Evolutionary conservation across 306 rosid genomes (phyloP).

Genomic region (Trifolium fragiferum): DNA sequence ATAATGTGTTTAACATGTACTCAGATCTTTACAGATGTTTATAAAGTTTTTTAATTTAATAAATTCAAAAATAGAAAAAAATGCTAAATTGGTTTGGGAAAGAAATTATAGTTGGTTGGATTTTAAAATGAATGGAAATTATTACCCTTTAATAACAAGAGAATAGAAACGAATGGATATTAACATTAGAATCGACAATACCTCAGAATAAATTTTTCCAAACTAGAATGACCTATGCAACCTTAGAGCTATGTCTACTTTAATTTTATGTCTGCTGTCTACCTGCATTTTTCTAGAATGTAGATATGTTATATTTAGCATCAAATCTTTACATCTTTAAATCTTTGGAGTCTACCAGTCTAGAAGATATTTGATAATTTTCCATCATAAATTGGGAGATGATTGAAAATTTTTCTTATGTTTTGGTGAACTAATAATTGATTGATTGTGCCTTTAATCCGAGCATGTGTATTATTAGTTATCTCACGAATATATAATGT

Average conservation of each 20-base stretch:
- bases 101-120: too few species aligned
- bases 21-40: too few species aligned
- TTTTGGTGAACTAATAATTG: neutral
- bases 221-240: neutral
- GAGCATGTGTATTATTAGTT: neutral
- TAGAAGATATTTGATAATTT: slow-evolving; percentile 7
- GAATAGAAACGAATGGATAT: too few species aligned
- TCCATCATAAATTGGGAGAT: slow-evolving; percentile 5
- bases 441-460: neutral
- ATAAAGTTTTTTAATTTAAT: too few species aligned
- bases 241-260: slow-evolving; percentile 15
- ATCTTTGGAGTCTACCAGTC: slow-evolving; percentile 6
- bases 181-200: too few species aligned
- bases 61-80: too few species aligned
- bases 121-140: too few species aligned
- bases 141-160: too few species aligned
- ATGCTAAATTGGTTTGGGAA: too few species aligned
- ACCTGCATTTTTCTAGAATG: neutral
- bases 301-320: slow-evolving; percentile 15
- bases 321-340: slow-evolving; percentile 11
- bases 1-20: too few species aligned
- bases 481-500: neutral
- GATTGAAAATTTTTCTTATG: neutral
- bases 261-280: neutral
- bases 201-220: too few species aligned